Percentiles rank a stretch among this genome's conserved stretches.
Evolutionary conservation across 2,329 filamentous ascomycete genomes (phyloP).

Genomic region (Sarocladium oryzae): DNA sequence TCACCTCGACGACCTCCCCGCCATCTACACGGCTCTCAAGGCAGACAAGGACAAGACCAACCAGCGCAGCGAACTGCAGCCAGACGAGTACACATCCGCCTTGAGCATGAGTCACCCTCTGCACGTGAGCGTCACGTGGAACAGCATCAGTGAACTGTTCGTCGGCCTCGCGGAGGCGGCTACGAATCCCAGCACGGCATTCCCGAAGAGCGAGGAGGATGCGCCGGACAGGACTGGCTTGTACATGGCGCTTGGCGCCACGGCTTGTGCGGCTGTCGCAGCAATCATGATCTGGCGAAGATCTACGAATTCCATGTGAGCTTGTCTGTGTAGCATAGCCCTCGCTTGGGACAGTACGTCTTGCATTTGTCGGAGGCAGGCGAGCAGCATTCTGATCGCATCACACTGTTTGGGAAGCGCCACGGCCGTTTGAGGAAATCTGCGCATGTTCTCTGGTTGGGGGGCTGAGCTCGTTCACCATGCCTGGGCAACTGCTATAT

Average conservation of each 20-base stretch:
- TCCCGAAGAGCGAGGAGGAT: slow-evolving; percentile 85
- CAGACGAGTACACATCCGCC: slow-evolving; percentile 80
- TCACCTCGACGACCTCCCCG: slow-evolving; percentile 80
- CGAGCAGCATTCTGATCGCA: too few relatives aligned
- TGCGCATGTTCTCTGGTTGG: too few relatives aligned
- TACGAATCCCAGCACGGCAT: slow-evolving; percentile 80
- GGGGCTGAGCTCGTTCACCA: too few relatives aligned
- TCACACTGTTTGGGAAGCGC: too few relatives aligned
- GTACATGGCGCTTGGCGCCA: slow-evolving; percentile 78
- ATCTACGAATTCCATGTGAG: slow-evolving; percentile 35
- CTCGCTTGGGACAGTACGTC: too few relatives aligned
- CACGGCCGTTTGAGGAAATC: too few relatives aligned
- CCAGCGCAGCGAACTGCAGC: slow-evolving; percentile 85
- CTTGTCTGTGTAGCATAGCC: too few relatives aligned
- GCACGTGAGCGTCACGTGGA: slow-evolving; percentile 93
- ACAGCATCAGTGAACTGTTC: slow-evolving; percentile 88
- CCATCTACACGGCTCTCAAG: slow-evolving; percentile 89
- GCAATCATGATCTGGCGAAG: slow-evolving; percentile 60
- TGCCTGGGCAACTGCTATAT: too few relatives aligned
- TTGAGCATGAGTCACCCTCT: slow-evolving; percentile 86
- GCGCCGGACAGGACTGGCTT: slow-evolving; percentile 75
- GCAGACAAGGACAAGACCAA: slow-evolving; percentile 95
- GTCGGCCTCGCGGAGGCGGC: slow-evolving; percentile 86
- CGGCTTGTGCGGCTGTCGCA: slow-evolving; percentile 55
- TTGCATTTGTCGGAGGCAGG: too few relatives aligned